Conservation (phyloP, 176 grass and related monocot genomes). For the Leersia perrieri region DNA sequence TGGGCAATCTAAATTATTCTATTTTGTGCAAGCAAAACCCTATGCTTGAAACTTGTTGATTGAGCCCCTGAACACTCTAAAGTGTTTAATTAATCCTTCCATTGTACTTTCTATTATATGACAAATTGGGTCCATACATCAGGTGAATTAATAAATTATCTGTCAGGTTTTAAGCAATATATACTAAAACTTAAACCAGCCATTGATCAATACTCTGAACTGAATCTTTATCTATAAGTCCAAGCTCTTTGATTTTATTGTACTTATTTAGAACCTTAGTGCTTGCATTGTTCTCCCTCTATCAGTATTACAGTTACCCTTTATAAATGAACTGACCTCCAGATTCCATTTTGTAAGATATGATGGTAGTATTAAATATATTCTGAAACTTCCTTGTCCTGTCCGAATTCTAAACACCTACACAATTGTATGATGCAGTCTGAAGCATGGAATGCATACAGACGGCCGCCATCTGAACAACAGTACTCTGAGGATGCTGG, state of each 20-base stretch:
- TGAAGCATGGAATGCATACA: constrained; percentile 81
- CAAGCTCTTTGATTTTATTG: background rate
- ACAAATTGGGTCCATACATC: background rate
- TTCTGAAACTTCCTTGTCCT: constrained; percentile 25
- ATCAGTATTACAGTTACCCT: background rate
- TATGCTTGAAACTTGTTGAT: background rate
- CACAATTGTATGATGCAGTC: constrained; percentile 30
- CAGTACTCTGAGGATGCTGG: constrained; percentile 60
- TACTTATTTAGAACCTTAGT: background rate
- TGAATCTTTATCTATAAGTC: background rate
- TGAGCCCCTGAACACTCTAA: background rate
- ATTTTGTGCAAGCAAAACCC: background rate
- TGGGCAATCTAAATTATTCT: background rate
- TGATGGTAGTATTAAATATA: background rate
- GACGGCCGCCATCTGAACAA: constrained; percentile 70
- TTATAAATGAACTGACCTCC: background rate
- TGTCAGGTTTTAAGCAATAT: background rate
- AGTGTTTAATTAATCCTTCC: background rate
- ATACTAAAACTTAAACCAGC: constrained; percentile 5
- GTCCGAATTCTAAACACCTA: constrained; percentile 33
- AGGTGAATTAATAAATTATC: background rate
- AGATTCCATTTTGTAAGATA: constrained; percentile 11
- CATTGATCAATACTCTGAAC: background rate
- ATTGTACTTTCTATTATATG: background rate
- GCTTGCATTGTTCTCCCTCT: background rate